A percentile compares a stretch with the other conserved stretches of the same genome.
Conservation (phyloP, 2,329 filamentous ascomycete species). For the Ascochyta lentis region DNA sequence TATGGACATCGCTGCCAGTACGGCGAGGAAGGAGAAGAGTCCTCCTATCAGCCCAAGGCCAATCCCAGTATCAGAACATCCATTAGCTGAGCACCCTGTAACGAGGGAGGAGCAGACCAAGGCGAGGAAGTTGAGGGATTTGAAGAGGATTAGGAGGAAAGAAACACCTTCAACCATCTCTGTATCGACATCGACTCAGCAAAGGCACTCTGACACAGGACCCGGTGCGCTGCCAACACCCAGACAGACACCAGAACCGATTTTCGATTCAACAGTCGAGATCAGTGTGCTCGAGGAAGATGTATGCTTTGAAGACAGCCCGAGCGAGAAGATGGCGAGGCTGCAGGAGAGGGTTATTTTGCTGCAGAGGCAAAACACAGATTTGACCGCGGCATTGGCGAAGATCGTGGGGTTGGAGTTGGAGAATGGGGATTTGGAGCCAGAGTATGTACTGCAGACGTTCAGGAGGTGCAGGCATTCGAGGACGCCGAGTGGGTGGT, state of each 20-base stretch:
- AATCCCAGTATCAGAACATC: constrained; percentile 32
- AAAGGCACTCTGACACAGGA: constrained; percentile 15
- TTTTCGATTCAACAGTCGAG: constrained; percentile 8
- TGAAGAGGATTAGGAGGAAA: constrained; percentile 33
- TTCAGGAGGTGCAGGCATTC: constrained; percentile 16
- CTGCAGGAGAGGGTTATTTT: constrained; percentile 28
- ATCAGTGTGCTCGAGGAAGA: constrained; percentile 19
- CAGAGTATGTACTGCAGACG: constrained; percentile 25
- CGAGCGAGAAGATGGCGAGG: constrained; percentile 20
- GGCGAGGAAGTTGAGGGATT: constrained; percentile 34
- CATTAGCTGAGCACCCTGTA: constrained; percentile 22
- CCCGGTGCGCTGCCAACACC: constrained; percentile 24
- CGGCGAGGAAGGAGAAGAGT: constrained; percentile 24
- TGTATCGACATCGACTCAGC: neutral
- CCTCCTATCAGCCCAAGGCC: constrained; percentile 22
- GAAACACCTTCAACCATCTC: constrained; percentile 13
- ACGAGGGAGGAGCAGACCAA: constrained; percentile 32
- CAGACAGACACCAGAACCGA: constrained; percentile 24
- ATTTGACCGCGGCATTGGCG: constrained; percentile 35
- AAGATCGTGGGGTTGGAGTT: constrained; percentile 35
- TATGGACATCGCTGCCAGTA: constrained; percentile 7
- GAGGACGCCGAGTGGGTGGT: constrained; percentile 17
- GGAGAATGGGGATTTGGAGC: constrained; percentile 28
- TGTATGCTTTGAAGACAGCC: constrained; percentile 1
- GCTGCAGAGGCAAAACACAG: constrained; percentile 35